These are phyloP conservation scores for Thielaviopsis musarum DNA, from an alignment of 2,329 filamentous ascomycete species.

Conservation along the genomic window DNA sequence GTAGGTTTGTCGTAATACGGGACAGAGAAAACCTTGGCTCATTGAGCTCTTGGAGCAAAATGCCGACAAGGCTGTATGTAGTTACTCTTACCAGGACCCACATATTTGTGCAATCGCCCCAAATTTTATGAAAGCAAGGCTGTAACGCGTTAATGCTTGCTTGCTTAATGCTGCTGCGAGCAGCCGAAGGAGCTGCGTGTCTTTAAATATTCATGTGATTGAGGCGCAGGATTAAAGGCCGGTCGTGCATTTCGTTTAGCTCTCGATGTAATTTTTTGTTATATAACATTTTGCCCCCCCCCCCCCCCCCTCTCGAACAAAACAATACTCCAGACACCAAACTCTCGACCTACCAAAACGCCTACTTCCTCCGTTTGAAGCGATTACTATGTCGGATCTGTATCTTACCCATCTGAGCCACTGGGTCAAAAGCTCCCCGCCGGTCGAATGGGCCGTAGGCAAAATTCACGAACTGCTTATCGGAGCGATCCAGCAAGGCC, in stretches of 20 bases:
- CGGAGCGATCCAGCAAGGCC: slow-evolving; percentile 73
- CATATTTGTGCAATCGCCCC: background rate
- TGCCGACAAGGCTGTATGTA: too few relatives aligned
- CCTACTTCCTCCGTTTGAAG: background rate
- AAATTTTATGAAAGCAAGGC: background rate
- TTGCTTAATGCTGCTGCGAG: background rate
- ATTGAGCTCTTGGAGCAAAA: too few relatives aligned
- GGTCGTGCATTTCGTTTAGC: background rate
- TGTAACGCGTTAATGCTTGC: background rate
- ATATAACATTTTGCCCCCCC: background rate
- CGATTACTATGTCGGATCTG: slow-evolving; percentile 33
- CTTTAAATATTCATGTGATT: background rate
- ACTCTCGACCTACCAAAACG: background rate
- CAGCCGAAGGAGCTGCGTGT: background rate
- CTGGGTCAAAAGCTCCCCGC: slow-evolving; percentile 77
- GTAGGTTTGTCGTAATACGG: too few relatives aligned
- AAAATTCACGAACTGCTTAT: slow-evolving; percentile 73
- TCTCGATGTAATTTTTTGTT: background rate
- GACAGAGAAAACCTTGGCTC: too few relatives aligned
- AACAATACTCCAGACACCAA: background rate
- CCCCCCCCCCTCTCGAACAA: background rate
- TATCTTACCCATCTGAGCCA: slow-evolving; percentile 32
- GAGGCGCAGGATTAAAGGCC: background rate
- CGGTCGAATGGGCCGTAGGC: slow-evolving; percentile 74
- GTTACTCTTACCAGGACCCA: too few relatives aligned